These are phyloP conservation scores for Acacia pycnantha DNA, from an alignment of 331 rosid genomes.

Conservation along the genomic window DNA sequence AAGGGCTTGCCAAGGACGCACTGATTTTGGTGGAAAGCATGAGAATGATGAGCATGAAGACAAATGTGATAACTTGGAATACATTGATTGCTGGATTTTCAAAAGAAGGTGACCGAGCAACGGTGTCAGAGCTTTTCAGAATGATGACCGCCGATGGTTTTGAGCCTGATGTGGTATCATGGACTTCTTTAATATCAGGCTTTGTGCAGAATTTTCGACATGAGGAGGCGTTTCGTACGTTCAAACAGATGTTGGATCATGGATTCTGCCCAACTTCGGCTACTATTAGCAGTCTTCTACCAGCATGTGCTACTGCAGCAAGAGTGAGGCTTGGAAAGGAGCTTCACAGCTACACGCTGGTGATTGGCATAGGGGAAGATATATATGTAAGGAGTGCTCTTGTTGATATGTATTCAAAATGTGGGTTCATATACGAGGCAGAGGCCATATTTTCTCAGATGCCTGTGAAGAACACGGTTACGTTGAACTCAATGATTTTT, in stretches of 20 bases:
- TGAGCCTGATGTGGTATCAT: constrained; percentile 80
- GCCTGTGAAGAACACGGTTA: constrained; percentile 62
- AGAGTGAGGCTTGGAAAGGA: constrained; percentile 70
- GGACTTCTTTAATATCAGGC: constrained; percentile 90
- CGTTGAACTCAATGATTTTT: constrained; percentile 91
- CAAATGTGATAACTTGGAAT: constrained; percentile 86
- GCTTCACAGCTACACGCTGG: constrained; percentile 63
- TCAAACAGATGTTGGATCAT: constrained; percentile 57
- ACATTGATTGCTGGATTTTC: constrained; percentile 76
- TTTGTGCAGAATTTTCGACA: constrained; percentile 70
- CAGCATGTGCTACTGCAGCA: constrained; percentile 74
- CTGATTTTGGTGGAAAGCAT: constrained; percentile 55
- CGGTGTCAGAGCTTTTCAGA: constrained; percentile 53
- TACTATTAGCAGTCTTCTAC: constrained; percentile 74
- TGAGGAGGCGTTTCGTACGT: constrained; percentile 60
- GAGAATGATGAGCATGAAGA: constrained; percentile 44
- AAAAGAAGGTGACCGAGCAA: constrained; percentile 56
- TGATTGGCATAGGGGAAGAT: constrained; percentile 66
- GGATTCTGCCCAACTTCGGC: constrained; percentile 77
- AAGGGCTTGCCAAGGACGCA: constrained; percentile 60
- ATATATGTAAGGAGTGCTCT: constrained; percentile 81
- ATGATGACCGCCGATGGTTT: constrained; percentile 59
- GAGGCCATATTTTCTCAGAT: constrained; percentile 57
- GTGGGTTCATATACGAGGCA: constrained; percentile 77
- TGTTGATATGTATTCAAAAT: constrained; percentile 91